Conservation (phyloP, 2,329 filamentous ascomycete species). For the Cadophora malorum region DNA sequence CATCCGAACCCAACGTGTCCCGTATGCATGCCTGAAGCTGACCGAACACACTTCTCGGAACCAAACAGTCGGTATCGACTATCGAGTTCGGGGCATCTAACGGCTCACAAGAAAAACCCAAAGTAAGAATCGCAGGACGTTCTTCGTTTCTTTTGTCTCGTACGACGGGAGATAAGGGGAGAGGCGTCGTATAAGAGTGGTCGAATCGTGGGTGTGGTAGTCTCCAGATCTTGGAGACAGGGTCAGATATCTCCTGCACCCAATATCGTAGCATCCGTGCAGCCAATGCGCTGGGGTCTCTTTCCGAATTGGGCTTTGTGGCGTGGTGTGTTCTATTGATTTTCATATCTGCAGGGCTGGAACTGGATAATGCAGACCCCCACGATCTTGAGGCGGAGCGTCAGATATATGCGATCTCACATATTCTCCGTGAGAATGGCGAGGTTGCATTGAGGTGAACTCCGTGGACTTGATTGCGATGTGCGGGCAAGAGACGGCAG, state of each 20-base stretch:
- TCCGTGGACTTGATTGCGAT: background rate
- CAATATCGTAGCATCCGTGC: constrained; percentile 7
- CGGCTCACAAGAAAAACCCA: background rate
- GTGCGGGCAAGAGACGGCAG: background rate
- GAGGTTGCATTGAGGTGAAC: background rate
- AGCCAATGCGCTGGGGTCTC: background rate
- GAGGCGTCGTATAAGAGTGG: constrained; percentile 10
- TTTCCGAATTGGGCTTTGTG: background rate
- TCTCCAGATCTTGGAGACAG: constrained; percentile 8
- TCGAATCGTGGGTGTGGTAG: background rate
- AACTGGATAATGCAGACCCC: background rate
- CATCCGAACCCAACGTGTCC: background rate
- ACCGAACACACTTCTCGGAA: background rate
- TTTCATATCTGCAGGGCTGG: background rate
- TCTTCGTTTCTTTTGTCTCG: background rate
- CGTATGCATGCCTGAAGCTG: background rate
- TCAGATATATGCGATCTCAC: constrained; percentile 6
- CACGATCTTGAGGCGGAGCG: constrained; percentile 9
- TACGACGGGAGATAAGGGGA: constrained; percentile 3
- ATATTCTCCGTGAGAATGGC: constrained; percentile 9
- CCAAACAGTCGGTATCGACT: background rate
- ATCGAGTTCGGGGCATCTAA: background rate
- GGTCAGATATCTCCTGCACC: background rate
- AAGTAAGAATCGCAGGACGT: background rate
- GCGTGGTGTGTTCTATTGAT: background rate